These are phyloP conservation scores for Ziziphus jujuba DNA, from an alignment of 306 rosid species.

Conservation along the genomic window DNA sequence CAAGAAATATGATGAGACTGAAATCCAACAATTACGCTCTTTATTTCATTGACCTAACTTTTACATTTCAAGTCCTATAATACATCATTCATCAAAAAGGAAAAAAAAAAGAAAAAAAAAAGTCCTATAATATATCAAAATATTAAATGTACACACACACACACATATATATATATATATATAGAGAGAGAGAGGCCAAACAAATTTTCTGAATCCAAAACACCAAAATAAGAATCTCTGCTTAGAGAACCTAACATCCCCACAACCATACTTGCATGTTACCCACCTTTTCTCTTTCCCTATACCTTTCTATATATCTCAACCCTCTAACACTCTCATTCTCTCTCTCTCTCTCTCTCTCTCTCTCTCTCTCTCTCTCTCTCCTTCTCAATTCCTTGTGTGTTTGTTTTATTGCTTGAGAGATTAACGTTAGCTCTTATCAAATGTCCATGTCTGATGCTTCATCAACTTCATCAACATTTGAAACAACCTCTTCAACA, in stretches of 20 bases:
- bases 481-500: conserved; percentile 6
- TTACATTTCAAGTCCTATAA: background rate
- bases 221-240: background rate
- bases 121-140: no score
- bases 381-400: no score
- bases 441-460: conserved; percentile 18
- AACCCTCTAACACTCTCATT: background rate
- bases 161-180: background rate
- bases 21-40: background rate
- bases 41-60: background rate
- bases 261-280: conserved; percentile 6
- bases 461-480: conserved; percentile 14
- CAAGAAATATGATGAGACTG: no score
- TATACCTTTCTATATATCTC: background rate
- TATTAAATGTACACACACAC: background rate
- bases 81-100: no score
- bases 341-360: background rate
- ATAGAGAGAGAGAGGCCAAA: no score
- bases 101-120: no score
- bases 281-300: background rate
- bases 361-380: no score
- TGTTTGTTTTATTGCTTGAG: no score
- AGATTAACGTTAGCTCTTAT: no score
- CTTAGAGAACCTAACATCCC: background rate
- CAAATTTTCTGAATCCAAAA: background rate